These are phyloP conservation scores for Coemansia sp. DNA, from an alignment of 192 early-diverging fungal species.

Conservation along the genomic window DNA sequence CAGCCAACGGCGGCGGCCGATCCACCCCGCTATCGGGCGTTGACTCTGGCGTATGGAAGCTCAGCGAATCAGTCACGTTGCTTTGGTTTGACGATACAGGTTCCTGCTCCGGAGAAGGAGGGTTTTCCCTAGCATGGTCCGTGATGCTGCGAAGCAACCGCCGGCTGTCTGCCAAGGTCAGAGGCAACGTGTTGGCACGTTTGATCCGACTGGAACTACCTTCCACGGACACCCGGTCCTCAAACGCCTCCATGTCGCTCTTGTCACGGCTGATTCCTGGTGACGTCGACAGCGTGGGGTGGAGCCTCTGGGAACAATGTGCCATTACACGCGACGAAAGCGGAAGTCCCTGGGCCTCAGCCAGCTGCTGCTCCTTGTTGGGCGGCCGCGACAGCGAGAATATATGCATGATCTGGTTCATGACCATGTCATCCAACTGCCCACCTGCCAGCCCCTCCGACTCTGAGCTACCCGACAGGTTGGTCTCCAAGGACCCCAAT, in stretches of 20 bases:
- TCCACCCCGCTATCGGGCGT: too few species aligned
- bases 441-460: neutral
- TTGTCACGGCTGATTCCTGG: neutral
- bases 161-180: slow-evolving; percentile 13
- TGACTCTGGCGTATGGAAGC: too few species aligned
- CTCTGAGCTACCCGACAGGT: neutral
- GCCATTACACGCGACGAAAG: slow-evolving; percentile 30
- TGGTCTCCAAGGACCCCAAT: neutral
- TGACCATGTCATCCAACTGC: slow-evolving; percentile 11
- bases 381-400: slow-evolving; percentile 29
- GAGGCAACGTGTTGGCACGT: slow-evolving; percentile 10
- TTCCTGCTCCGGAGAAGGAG: too few species aligned
- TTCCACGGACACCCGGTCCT: too few species aligned
- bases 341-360: slow-evolving; percentile 42
- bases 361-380: slow-evolving; percentile 25
- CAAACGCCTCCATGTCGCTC: neutral
- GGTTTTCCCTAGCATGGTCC: neutral
- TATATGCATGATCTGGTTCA: slow-evolving; percentile 26
- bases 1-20: neutral
- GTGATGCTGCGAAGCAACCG: slow-evolving; percentile 1
- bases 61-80: too few species aligned
- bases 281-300: neutral
- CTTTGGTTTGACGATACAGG: too few species aligned
- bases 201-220: too few species aligned
- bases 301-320: neutral